Conservation (phyloP, 805 yeast genomes). For the Wickerhamiella slavikovae region DNA sequence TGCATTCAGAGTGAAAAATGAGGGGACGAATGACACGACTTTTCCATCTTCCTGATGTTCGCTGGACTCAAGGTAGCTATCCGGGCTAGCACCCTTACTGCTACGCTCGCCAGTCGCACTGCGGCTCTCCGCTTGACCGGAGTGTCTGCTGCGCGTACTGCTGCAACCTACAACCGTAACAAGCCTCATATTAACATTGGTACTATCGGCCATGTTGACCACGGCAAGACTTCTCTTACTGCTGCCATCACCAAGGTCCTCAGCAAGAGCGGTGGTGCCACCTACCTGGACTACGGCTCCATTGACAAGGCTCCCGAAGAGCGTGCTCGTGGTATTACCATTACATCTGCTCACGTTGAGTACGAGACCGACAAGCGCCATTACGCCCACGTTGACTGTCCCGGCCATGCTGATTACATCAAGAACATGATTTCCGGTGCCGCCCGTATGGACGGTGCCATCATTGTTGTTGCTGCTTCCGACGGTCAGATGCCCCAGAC, state of each 20-base stretch:
- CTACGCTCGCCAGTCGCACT: background rate
- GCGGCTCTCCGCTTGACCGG: background rate
- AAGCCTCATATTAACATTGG: constrained; percentile 96
- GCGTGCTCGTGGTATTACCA: constrained; percentile 98
- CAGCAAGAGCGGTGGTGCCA: constrained; percentile 76
- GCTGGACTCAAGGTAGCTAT: constrained; percentile 1
- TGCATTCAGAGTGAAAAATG: no score
- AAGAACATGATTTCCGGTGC: constrained; percentile 99
- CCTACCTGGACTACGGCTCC: constrained; percentile 76
- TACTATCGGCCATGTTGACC: constrained; percentile 88
- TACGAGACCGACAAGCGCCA: constrained; percentile 90
- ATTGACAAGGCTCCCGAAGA: constrained; percentile 98
- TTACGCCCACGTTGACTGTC: constrained; percentile 95
- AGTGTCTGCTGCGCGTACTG: constrained; percentile 16
- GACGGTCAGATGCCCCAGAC: constrained; percentile 99
- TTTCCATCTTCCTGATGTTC: background rate
- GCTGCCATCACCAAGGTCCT: constrained; percentile 96
- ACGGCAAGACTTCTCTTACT: constrained; percentile 94
- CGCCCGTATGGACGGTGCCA: constrained; percentile 99
- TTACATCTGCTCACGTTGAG: constrained; percentile 94
- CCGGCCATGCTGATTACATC: constrained; percentile 97
- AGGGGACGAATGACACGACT: no score
- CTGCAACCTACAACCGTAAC: constrained; percentile 74
- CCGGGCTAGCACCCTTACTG: background rate
- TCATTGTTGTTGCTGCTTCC: constrained; percentile 95